Conservation (phyloP, 2,329 filamentous ascomycete genomes). For the Neocucurbitaria cava region DNA sequence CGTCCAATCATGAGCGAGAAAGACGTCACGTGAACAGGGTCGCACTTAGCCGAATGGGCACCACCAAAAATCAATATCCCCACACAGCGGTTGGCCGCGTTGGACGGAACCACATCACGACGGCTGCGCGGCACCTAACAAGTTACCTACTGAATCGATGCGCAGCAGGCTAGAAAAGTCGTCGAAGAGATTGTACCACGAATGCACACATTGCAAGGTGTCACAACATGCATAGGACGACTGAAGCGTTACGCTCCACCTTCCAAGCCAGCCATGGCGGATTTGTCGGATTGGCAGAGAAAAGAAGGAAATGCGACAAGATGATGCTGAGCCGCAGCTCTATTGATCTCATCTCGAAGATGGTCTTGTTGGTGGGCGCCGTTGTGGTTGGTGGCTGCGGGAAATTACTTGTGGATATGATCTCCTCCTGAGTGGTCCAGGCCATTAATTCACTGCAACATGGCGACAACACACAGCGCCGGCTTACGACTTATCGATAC, state of each 20-base stretch:
- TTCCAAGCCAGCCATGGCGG: constrained; percentile 16
- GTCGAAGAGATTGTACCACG: not conserved
- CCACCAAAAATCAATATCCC: not conserved
- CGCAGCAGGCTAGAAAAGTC: not conserved
- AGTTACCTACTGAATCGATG: not conserved
- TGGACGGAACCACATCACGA: not conserved
- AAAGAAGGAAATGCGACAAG: constrained; percentile 12
- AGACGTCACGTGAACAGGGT: not conserved
- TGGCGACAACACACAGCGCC: constrained; percentile 20
- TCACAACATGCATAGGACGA: constrained; percentile 15
- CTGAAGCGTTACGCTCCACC: constrained; percentile 14
- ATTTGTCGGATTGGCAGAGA: constrained; percentile 14
- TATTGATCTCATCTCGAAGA: constrained; percentile 34
- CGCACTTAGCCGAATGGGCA: not conserved
- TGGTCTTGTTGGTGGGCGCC: constrained; percentile 15
- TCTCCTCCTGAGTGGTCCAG: constrained; percentile 24
- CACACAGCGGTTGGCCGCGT: not conserved
- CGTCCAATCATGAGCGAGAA: too few species aligned
- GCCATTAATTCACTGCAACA: constrained; percentile 18
- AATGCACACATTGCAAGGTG: constrained; percentile 10
- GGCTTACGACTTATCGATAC: constrained; percentile 25
- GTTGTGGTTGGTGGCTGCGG: constrained; percentile 28
- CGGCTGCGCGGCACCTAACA: not conserved
- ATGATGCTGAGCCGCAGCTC: constrained; percentile 28
- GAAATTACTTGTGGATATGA: constrained; percentile 40